Evolutionary conservation across 148 eudicot genomes (phyloP).

Genomic region (Cornus kousa): DNA sequence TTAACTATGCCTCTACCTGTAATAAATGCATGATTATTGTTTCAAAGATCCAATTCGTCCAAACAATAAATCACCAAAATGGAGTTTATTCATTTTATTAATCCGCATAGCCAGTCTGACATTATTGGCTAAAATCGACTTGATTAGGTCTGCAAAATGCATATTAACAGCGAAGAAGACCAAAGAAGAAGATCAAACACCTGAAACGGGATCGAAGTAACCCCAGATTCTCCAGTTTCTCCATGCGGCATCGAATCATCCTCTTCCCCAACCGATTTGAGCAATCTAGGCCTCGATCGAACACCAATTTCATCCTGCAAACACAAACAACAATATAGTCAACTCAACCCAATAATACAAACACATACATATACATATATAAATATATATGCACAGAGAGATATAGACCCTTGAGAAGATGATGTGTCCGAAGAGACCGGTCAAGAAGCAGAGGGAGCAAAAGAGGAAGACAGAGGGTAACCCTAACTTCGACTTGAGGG

Average conservation of each 20-base stretch:
- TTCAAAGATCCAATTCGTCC: too few species aligned
- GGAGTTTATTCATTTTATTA: too few species aligned
- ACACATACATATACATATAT: not conserved
- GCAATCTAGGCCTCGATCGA: constrained; percentile 34
- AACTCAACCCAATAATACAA: not conserved
- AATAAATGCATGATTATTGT: too few species aligned
- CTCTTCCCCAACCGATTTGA: constrained; percentile 34
- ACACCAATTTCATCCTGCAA: constrained; percentile 27
- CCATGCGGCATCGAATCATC: constrained; percentile 41
- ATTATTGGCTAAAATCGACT: not conserved
- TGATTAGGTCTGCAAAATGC: not conserved
- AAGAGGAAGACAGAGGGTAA: constrained; percentile 42
- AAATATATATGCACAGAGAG: not conserved
- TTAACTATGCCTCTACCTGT: too few species aligned
- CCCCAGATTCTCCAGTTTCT: constrained; percentile 49
- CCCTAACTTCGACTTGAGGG: constrained; percentile 35
- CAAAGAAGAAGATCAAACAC: constrained; percentile 24
- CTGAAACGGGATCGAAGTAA: constrained; percentile 65
- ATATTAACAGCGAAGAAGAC: not conserved
- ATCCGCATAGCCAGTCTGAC: not conserved
- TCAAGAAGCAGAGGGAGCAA: constrained; percentile 49
- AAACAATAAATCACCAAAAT: too few species aligned
- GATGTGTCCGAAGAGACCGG: constrained; percentile 52
- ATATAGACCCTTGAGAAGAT: constrained; percentile 43
- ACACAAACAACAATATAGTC: not conserved